Percentiles rank a stretch among this genome's conserved stretches.
phyloP scores from a whole-genome alignment of 1,139 yeast genomes.

The Arxiozyma slooffiae region DNA sequence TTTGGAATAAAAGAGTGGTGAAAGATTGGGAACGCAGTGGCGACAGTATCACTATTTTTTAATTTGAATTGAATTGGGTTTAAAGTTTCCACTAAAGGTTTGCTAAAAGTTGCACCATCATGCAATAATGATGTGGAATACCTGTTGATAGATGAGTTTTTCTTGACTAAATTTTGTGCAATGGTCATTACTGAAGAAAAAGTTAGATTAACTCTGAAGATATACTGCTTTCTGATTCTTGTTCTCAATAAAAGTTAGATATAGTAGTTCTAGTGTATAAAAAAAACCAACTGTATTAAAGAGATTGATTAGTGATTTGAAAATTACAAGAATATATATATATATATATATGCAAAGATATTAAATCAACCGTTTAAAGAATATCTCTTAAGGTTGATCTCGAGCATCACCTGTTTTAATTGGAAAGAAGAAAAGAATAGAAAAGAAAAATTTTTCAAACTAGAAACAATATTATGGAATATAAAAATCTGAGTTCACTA shows the following conservation, averaged over 20 bases:
- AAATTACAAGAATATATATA: too few species aligned
- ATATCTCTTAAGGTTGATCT: too few species aligned
- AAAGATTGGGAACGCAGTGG: slow-evolving; percentile 74
- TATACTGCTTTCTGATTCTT: too few species aligned
- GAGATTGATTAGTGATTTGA: too few species aligned
- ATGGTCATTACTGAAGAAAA: neutral
- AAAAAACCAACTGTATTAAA: too few species aligned
- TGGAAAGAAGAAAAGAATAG: too few species aligned
- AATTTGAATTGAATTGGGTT: slow-evolving; percentile 50
- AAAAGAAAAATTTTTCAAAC: too few species aligned
- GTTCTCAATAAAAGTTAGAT: neutral
- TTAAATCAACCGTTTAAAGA: too few species aligned
- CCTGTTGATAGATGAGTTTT: slow-evolving; percentile 5
- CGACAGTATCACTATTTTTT: slow-evolving; percentile 67
- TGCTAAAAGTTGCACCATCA: slow-evolving; percentile 23
- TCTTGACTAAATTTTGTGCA: neutral
- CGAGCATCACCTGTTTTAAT: too few species aligned
- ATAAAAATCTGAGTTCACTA: too few species aligned
- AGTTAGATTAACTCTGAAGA: neutral
- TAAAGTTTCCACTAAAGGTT: slow-evolving; percentile 24
- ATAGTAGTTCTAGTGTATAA: neutral
- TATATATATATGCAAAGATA: too few species aligned
- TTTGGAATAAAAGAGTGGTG: slow-evolving; percentile 50
- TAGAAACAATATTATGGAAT: too few species aligned
- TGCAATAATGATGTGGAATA: slow-evolving; percentile 12